Percentiles rank a stretch among this genome's conserved stretches.
These are phyloP conservation scores for Iris macrosiphon DNA, from an alignment of 106 monocot genomes.

Conservation along the genomic window DNA sequence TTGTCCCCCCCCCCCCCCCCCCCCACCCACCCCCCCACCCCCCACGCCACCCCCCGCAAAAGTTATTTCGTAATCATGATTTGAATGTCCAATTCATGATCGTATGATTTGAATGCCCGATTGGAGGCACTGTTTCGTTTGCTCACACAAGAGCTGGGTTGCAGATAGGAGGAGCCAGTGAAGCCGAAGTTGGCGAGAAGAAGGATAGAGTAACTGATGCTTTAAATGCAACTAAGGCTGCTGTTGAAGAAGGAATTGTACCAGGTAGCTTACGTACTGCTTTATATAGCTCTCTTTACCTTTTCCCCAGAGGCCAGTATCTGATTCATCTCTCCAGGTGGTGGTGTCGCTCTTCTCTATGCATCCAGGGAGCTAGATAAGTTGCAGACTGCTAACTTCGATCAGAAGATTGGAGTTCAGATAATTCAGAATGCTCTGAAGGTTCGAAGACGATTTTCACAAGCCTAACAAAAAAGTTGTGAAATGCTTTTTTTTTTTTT, in stretches of 20 bases:
- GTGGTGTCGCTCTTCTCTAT: conserved; percentile 57
- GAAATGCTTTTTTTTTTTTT: too few relatives aligned
- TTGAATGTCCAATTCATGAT: too few relatives aligned
- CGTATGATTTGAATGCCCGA: too few relatives aligned
- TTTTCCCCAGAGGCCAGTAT: too few relatives aligned
- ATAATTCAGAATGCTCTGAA: conserved; percentile 59
- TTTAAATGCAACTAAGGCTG: conserved; percentile 70
- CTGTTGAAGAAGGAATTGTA: conserved; percentile 71
- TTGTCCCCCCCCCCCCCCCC: too few relatives aligned
- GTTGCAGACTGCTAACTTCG: conserved; percentile 53
- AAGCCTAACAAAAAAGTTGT: too few relatives aligned
- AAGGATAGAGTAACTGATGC: conserved; percentile 71
- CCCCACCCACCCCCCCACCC: too few relatives aligned
- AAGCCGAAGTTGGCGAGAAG: conserved; percentile 68
- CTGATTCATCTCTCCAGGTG: conserved; percentile 20
- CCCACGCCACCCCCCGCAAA: too few relatives aligned
- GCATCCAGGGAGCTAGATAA: conserved; percentile 49
- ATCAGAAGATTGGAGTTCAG: conserved; percentile 66
- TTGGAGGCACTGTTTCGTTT: too few relatives aligned
- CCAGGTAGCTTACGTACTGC: conserved; percentile 22
- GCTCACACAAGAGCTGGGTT: too few relatives aligned
- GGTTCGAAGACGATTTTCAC: conserved; percentile 9
- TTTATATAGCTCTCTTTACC: too few relatives aligned
- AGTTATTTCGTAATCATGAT: too few relatives aligned
- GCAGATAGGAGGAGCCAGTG: conserved; percentile 69